Evolutionary conservation across 768 basidiomycete genomes (phyloP), one percentile per base, ranked within the genome.

Genomic region (Podaxis sp.): DNA sequence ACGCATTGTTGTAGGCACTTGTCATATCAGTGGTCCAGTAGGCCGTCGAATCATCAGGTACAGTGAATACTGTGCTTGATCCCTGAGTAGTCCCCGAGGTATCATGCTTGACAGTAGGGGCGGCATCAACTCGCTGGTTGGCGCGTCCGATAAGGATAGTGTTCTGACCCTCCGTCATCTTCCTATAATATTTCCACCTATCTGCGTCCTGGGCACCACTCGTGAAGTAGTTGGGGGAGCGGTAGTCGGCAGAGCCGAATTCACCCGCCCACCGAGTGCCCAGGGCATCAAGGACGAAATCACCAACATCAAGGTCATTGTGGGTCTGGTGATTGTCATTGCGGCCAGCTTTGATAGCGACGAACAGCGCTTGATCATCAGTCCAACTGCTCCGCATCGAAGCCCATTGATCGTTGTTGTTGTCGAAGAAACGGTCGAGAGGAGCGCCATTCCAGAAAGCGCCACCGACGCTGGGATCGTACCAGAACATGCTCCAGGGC

Each of bases 121-220:
- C 79, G 19, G 84, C 85, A 17, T 77, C 72, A 52, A 97, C 92
- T 64, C 87, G 82, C 77, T 99, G 97, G 78, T 99, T 98, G 36
- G 76, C 71, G 65, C 79, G 77, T 68, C 83, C 83, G 67, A 98
- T 82, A 58, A 96, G 70, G 65, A 99, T 81, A 4, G 95, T 95
- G 80, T 99, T 99, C 79, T 99, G 97, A 2, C 97, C 97, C 76
- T 96, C 94, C 3, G 96, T 97, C 77, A 88, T 87, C 82, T 96
- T 99, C 72, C 96, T 85, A 82, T 97, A 99, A 79, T 97, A 99
- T 65, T 84, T 69, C 96, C 95, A 99, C 59, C 96, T 83, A 24
- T 77, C 72, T 52, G 87, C 82, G 63, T 80, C 76, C 73, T 96
- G 94, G 0, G 74, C 71, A 66, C 93, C 93, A 62, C 73, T 85